These are phyloP conservation scores for Sungouiozyma intestinalis DNA, from an alignment of 805 yeast genomes.

Conservation along the genomic window DNA sequence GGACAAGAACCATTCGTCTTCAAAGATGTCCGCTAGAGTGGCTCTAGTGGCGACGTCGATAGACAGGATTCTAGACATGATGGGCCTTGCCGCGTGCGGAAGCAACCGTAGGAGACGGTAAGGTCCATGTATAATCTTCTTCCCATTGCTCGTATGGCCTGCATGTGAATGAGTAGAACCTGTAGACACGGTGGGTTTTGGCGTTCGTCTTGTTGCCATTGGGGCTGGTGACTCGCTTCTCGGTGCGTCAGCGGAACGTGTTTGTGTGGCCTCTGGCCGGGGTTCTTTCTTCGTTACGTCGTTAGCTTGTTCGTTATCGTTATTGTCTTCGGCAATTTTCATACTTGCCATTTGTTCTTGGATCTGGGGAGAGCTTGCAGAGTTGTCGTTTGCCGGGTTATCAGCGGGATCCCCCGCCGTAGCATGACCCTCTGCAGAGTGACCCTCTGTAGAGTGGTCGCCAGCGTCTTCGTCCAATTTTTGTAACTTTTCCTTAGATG, in stretches of 20 bases:
- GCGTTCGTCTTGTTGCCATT: conserved; percentile 1
- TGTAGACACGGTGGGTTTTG: not conserved
- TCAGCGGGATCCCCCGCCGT: too few relatives aligned
- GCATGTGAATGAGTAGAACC: not conserved
- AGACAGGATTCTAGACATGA: conserved; percentile 53
- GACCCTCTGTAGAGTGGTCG: too few relatives aligned
- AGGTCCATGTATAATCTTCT: conserved; percentile 59
- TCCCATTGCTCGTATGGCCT: not conserved
- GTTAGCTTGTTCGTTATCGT: conserved; percentile 50
- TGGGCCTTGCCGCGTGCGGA: conserved; percentile 75
- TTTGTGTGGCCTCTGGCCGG: conserved; percentile 7
- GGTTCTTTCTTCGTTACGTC: conserved; percentile 53
- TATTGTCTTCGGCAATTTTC: conserved; percentile 37
- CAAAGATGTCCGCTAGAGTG: conserved; percentile 50
- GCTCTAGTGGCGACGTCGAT: conserved; percentile 55
- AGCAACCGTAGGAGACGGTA: conserved; percentile 67
- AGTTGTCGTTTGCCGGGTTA: too few relatives aligned
- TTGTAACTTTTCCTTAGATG: not conserved
- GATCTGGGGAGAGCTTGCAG: too few relatives aligned
- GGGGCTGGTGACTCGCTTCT: not conserved
- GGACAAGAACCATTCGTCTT: conserved; percentile 60
- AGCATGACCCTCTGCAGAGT: too few relatives aligned
- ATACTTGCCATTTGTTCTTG: not conserved
- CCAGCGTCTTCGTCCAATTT: not conserved
- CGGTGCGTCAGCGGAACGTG: not conserved